Evolutionary conservation across 305 asterid genomes (phyloP).

Genomic region (Solanum hybrid): DNA sequence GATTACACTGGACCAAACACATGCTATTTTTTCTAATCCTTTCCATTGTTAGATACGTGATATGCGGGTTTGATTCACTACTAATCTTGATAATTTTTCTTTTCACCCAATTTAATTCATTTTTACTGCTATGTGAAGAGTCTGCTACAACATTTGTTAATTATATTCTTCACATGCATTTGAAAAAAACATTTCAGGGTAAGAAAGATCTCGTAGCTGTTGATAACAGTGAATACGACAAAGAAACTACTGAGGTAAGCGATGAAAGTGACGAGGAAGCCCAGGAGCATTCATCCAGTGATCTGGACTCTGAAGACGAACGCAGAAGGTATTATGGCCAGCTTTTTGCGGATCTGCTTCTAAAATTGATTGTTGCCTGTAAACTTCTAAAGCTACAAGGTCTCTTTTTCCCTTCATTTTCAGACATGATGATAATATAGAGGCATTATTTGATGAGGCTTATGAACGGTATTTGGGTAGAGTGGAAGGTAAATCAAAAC

Average conservation of each 20-base stretch:
- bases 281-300: slow-evolving; percentile 40
- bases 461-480: slow-evolving; percentile 60
- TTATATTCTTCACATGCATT: background rate
- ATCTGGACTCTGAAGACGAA: slow-evolving; percentile 90
- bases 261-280: slow-evolving; percentile 44
- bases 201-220: slow-evolving; percentile 82
- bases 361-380: background rate
- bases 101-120: background rate
- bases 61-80: background rate
- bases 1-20: background rate
- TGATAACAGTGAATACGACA: slow-evolving; percentile 59
- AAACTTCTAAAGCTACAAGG: slow-evolving; percentile 5
- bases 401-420: slow-evolving; percentile 4
- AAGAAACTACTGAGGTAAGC: slow-evolving; percentile 41
- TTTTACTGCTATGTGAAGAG: background rate
- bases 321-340: slow-evolving; percentile 32
- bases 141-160: background rate
- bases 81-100: background rate
- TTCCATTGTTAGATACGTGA: background rate
- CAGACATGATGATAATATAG: slow-evolving; percentile 69
- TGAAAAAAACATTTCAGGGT: slow-evolving; percentile 34
- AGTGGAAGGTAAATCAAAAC: slow-evolving; percentile 76
- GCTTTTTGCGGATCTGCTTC: background rate
- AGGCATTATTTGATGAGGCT: slow-evolving; percentile 67
- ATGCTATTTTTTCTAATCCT: background rate